Percentiles rank a stretch among this genome's conserved stretches.
Evolutionary conservation across 2,329 filamentous ascomycete genomes (phyloP).

Genomic region (Pezicula carpinea): DNA sequence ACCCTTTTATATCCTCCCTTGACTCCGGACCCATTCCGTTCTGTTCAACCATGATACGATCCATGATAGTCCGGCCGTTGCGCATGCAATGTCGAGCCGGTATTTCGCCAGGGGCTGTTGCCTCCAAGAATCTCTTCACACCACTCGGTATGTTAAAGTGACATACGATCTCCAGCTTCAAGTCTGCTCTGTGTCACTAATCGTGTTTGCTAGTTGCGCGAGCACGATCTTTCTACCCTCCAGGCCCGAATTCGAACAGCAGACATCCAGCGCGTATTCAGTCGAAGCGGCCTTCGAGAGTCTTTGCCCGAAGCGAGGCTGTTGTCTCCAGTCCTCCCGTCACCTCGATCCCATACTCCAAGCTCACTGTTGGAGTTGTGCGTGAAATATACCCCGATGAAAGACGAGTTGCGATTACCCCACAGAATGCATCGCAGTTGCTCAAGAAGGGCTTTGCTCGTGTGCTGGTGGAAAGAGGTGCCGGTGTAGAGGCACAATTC

Average conservation of each 20-base stretch:
- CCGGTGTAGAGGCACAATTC: constrained; percentile 74
- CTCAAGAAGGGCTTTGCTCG: constrained; percentile 80
- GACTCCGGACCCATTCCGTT: background rate
- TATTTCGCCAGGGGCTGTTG: constrained; percentile 7
- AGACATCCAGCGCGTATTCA: background rate
- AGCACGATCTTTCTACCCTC: background rate
- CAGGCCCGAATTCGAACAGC: background rate
- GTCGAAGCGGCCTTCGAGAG: background rate
- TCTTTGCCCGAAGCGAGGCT: background rate
- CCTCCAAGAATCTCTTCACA: constrained; percentile 5
- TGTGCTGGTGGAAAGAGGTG: constrained; percentile 74
- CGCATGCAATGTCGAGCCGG: constrained; percentile 20
- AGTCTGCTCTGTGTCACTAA: background rate
- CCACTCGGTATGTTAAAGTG: constrained; percentile 13
- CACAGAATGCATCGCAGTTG: constrained; percentile 74
- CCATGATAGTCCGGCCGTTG: constrained; percentile 20
- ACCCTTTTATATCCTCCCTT: background rate
- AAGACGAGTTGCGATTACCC: constrained; percentile 78
- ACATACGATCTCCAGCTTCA: background rate
- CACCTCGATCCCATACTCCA: constrained; percentile 53
- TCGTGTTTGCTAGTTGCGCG: background rate
- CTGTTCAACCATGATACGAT: constrained; percentile 20
- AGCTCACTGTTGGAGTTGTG: constrained; percentile 74
- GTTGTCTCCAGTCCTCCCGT: constrained; percentile 12
- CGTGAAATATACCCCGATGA: constrained; percentile 75